These are phyloP conservation scores for Sporormia fimetaria DNA, from an alignment of 495 filamentous ascomycete species.

Conservation along the genomic window DNA sequence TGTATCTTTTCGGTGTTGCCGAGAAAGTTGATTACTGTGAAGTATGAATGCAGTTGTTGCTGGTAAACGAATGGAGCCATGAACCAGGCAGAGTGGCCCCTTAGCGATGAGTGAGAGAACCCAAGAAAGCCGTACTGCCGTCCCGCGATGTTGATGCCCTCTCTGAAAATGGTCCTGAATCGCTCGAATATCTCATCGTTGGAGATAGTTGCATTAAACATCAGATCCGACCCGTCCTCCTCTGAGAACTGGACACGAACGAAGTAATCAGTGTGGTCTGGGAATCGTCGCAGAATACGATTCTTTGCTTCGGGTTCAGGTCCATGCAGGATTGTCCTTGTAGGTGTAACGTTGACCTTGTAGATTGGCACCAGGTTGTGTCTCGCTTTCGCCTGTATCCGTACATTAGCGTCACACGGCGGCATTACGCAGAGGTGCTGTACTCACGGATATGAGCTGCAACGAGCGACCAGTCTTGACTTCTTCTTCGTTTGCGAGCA, in stretches of 20 bases:
- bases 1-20: conserved; percentile 55
- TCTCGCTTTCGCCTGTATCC: neutral
- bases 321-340: conserved; percentile 50
- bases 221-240: conserved; percentile 52
- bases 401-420: too few species aligned
- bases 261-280: conserved; percentile 49
- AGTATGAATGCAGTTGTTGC: conserved; percentile 33
- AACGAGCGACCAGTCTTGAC: too few species aligned
- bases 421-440: neutral
- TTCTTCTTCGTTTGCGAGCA: neutral
- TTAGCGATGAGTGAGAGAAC: conserved; percentile 64
- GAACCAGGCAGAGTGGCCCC: conserved; percentile 56
- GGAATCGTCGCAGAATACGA: conserved; percentile 57
- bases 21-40: conserved; percentile 46
- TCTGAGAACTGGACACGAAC: conserved; percentile 57
- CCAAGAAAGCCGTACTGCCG: conserved; percentile 54
- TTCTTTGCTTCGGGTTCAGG: conserved; percentile 57
- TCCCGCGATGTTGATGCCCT: conserved; percentile 49
- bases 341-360: conserved; percentile 50
- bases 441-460: conserved; percentile 6
- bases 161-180: conserved; percentile 43
- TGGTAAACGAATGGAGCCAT: conserved; percentile 54
- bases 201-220: conserved; percentile 42
- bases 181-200: conserved; percentile 42
- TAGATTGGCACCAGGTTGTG: conserved; percentile 34